phyloP scores from a whole-genome alignment of 1,284 basidiomycete genomes.

The Xanthoconium separans region DNA sequence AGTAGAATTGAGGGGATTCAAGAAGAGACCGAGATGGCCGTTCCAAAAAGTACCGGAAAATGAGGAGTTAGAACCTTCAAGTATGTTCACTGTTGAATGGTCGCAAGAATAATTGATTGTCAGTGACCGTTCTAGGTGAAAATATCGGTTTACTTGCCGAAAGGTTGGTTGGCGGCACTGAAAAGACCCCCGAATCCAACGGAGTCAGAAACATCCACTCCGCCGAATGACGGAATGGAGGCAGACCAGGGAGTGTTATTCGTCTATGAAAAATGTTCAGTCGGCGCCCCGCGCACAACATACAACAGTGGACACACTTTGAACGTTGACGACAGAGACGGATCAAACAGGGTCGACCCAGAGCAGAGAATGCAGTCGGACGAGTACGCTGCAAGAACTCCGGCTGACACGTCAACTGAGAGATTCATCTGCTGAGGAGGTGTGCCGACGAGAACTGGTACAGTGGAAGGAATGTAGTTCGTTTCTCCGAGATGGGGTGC shows the following conservation, averaged over 20 bases:
- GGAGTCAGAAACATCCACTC: conserved; percentile 17
- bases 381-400: conserved; percentile 15
- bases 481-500: conserved; percentile 16
- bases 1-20: conserved; percentile 22
- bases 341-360: conserved; percentile 23
- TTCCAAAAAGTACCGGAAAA: conserved; percentile 15
- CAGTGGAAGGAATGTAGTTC: conserved; percentile 11
- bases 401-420: conserved; percentile 18
- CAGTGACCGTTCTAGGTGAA: neutral
- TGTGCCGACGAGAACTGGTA: conserved; percentile 23
- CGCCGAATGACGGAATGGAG: conserved; percentile 19
- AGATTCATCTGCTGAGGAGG: conserved; percentile 29
- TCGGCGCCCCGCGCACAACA: neutral
- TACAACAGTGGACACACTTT: conserved; percentile 17
- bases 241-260: conserved; percentile 16
- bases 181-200: conserved; percentile 28
- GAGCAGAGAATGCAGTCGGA: conserved; percentile 29
- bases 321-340: conserved; percentile 26
- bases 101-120: neutral
- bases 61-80: conserved; percentile 16
- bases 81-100: conserved; percentile 20
- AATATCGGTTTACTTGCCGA: conserved; percentile 12
- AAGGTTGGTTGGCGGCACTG: conserved; percentile 9
- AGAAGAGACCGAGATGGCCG: conserved; percentile 28
- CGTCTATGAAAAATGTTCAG: conserved; percentile 12